Percentiles rank a stretch among this genome's conserved stretches.
These are phyloP conservation scores for Trichosanthes truncata DNA, from an alignment of 306 rosid genomes.

Conservation along the genomic window DNA sequence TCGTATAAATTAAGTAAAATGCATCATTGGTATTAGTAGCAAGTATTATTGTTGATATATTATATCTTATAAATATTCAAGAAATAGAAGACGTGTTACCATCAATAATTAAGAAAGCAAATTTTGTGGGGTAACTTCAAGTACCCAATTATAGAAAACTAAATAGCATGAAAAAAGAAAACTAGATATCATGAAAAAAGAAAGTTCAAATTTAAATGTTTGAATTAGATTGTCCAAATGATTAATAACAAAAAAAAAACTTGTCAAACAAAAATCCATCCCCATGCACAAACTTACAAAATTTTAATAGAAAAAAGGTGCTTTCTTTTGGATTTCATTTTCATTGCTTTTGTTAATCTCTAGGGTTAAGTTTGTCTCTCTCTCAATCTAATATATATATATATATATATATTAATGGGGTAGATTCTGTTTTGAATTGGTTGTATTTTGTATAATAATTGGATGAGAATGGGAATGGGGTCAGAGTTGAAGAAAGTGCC, in stretches of 20 bases:
- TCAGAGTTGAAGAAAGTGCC: not conserved
- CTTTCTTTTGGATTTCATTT: not conserved
- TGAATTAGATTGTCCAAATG: not conserved
- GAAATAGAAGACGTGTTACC: not conserved
- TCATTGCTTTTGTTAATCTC: conserved; percentile 1
- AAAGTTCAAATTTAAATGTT: not conserved
- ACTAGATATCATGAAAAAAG: not conserved
- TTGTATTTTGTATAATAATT: conserved; percentile 2
- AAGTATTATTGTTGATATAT: not conserved
- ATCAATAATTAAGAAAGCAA: not conserved
- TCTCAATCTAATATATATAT: not conserved
- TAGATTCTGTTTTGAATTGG: not conserved
- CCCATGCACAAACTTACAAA: not conserved
- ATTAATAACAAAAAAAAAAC: not conserved
- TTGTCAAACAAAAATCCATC: not conserved
- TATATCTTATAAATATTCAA: not conserved
- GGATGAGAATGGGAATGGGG: not conserved
- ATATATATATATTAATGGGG: not conserved
- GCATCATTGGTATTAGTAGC: not conserved
- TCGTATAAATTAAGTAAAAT: not conserved
- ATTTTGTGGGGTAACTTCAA: not conserved
- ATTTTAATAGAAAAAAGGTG: not conserved
- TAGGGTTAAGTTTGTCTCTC: not conserved
- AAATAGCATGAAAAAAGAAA: not conserved
- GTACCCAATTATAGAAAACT: not conserved